Conservation (phyloP, 352 stramenopile species). For the Pelagophyceae sp. region DNA sequence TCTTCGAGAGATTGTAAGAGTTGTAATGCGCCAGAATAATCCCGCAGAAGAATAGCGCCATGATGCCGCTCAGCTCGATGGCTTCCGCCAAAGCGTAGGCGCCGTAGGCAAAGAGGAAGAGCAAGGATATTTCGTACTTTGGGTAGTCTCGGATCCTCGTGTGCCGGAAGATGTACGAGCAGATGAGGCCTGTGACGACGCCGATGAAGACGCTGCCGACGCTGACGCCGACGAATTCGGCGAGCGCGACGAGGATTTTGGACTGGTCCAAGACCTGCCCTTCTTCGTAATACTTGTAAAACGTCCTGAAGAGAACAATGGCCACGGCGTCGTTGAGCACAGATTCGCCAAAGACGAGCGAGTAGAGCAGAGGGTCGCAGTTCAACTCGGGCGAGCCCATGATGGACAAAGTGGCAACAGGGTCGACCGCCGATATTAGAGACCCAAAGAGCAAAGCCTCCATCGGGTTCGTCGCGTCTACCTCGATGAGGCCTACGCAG, state of each 20-base stretch:
- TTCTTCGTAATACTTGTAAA: constrained; percentile 76
- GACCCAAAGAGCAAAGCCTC: constrained; percentile 86
- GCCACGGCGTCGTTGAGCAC: constrained; percentile 93
- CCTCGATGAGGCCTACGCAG: constrained; percentile 63
- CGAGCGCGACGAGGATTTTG: constrained; percentile 53
- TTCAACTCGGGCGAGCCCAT: constrained; percentile 82
- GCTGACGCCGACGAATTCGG: constrained; percentile 64
- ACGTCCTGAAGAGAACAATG: constrained; percentile 94
- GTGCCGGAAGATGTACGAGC: constrained; percentile 72
- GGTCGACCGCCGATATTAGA: constrained; percentile 88
- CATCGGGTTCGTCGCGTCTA: constrained; percentile 80
- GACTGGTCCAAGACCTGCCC: constrained; percentile 55
- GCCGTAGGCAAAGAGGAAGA: constrained; percentile 75
- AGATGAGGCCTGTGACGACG: constrained; percentile 50
- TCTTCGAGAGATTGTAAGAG: constrained; percentile 67
- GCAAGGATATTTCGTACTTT: constrained; percentile 68
- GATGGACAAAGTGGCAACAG: constrained; percentile 89
- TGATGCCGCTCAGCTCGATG: constrained; percentile 67
- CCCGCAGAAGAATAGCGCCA: constrained; percentile 75
- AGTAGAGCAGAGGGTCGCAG: constrained; percentile 59
- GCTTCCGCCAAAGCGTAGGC: constrained; percentile 67
- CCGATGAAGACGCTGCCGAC: constrained; percentile 64
- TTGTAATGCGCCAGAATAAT: constrained; percentile 74
- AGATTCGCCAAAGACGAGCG: constrained; percentile 89
- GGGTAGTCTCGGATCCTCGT: constrained; percentile 62